Conservation (phyloP, 1,284 basidiomycete species). For the Apiotrichum mycotoxinovorans region DNA sequence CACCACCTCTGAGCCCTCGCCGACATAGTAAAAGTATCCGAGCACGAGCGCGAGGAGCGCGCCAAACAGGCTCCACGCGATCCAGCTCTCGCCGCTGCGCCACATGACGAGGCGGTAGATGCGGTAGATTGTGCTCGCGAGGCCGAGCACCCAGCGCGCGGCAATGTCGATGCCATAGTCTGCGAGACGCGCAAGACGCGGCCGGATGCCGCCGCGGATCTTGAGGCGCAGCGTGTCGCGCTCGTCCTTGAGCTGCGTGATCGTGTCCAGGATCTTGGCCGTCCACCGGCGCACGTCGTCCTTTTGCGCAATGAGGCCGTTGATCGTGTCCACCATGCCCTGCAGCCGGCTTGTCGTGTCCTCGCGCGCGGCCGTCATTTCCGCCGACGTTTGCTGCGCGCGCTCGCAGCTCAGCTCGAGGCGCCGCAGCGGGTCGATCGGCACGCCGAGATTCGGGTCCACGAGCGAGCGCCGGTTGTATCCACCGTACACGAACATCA, state of each 20-base stretch:
- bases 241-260: slow-evolving; percentile 9
- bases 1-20: background rate
- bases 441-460: slow-evolving; percentile 23
- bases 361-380: slow-evolving; percentile 9
- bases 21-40: slow-evolving; percentile 11
- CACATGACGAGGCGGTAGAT: slow-evolving; percentile 8
- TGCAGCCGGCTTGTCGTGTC: slow-evolving; percentile 16
- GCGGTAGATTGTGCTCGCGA: slow-evolving; percentile 6
- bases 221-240: slow-evolving; percentile 6
- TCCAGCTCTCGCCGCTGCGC: slow-evolving; percentile 5
- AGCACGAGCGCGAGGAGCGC: slow-evolving; percentile 7
- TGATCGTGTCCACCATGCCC: slow-evolving; percentile 23
- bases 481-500: slow-evolving; percentile 18
- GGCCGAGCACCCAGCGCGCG: slow-evolving; percentile 6
- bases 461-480: slow-evolving; percentile 31
- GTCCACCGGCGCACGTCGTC: slow-evolving; percentile 29
- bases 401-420: slow-evolving; percentile 23
- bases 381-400: slow-evolving; percentile 4
- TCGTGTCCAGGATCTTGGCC: slow-evolving; percentile 17
- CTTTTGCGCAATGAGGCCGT: slow-evolving; percentile 28
- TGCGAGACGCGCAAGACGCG: slow-evolving; percentile 9
- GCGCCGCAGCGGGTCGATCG: slow-evolving; percentile 31
- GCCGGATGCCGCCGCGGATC: slow-evolving; percentile 16
- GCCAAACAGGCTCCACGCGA: slow-evolving; percentile 10
- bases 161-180: slow-evolving; percentile 13